A percentile compares a stretch with the other conserved stretches of the same genome.
Evolutionary conservation across 179 eudicot species (phyloP).

Genomic region (Vitellaria paradoxa): DNA sequence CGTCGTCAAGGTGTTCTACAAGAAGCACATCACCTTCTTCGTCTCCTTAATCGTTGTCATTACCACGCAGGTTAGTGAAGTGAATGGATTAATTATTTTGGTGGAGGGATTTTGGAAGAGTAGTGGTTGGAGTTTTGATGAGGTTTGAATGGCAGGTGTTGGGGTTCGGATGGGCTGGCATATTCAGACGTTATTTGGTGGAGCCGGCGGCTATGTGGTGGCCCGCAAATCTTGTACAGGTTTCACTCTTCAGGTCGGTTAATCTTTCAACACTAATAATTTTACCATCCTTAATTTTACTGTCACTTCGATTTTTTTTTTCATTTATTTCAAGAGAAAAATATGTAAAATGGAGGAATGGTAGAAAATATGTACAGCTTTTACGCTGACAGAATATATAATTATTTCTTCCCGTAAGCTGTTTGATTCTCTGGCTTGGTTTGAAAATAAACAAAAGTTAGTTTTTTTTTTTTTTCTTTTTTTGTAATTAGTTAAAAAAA

Average conservation of each 20-base stretch:
- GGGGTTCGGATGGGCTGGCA: constrained; percentile 99
- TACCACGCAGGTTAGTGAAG: constrained; percentile 69
- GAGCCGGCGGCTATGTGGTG: constrained; percentile 99
- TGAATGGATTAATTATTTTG: neutral
- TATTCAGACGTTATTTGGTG: constrained; percentile 78
- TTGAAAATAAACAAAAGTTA: too few relatives aligned
- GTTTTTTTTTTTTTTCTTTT: too few relatives aligned
- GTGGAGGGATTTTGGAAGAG: neutral
- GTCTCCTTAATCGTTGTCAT: constrained; percentile 78
- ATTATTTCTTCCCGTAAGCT: too few relatives aligned
- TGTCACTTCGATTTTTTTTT: neutral
- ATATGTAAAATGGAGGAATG: too few relatives aligned
- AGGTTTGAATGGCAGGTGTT: constrained; percentile 56
- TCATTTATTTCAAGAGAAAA: neutral
- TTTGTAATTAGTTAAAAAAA: too few relatives aligned
- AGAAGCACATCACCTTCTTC: constrained; percentile 67
- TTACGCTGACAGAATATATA: too few relatives aligned
- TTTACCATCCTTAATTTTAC: neutral
- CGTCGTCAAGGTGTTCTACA: constrained; percentile 82
- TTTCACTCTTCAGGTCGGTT: constrained; percentile 79
- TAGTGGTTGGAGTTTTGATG: neutral
- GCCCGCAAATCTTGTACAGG: constrained; percentile 96
- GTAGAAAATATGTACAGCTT: too few relatives aligned
- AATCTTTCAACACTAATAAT: neutral
- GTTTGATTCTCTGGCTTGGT: too few relatives aligned